These are phyloP conservation scores for Leishmania tropica DNA, from an alignment of 208 protist genomes.

Conservation along the genomic window DNA sequence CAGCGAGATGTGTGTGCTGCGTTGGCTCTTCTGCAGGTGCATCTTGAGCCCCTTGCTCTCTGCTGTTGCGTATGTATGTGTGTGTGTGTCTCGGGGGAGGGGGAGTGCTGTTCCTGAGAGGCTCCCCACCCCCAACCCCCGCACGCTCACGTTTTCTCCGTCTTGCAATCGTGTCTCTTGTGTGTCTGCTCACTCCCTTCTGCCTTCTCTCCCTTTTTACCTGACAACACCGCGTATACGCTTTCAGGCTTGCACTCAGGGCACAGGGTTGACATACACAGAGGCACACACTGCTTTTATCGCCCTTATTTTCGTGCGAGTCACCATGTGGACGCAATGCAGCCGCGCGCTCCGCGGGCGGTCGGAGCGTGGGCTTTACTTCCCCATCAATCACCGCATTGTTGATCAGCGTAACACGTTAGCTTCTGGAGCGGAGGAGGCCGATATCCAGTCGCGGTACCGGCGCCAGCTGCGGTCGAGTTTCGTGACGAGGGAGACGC, in stretches of 20 bases:
- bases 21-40: not conserved
- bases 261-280: not conserved
- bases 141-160: not conserved
- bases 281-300: not conserved
- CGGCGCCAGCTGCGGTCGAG: slow-evolving; percentile 76
- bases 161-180: not conserved
- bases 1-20: not conserved
- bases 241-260: not conserved
- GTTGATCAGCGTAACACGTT: slow-evolving; percentile 67
- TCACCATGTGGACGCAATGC: slow-evolving; percentile 43
- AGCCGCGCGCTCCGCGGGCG: slow-evolving; percentile 31
- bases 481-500: slow-evolving; percentile 79
- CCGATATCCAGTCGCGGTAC: slow-evolving; percentile 79
- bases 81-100: not conserved
- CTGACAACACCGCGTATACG: slow-evolving; percentile 5
- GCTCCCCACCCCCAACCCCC: no score
- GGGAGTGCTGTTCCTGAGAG: not conserved
- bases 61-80: not conserved
- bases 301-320: not conserved
- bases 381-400: slow-evolving; percentile 89
- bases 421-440: slow-evolving; percentile 39
- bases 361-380: slow-evolving; percentile 79
- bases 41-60: not conserved
- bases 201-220: not conserved
- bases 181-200: not conserved